phyloP scores from a whole-genome alignment of 1,284 basidiomycete species.

The Cutaneotrichosporon sp. region DNA sequence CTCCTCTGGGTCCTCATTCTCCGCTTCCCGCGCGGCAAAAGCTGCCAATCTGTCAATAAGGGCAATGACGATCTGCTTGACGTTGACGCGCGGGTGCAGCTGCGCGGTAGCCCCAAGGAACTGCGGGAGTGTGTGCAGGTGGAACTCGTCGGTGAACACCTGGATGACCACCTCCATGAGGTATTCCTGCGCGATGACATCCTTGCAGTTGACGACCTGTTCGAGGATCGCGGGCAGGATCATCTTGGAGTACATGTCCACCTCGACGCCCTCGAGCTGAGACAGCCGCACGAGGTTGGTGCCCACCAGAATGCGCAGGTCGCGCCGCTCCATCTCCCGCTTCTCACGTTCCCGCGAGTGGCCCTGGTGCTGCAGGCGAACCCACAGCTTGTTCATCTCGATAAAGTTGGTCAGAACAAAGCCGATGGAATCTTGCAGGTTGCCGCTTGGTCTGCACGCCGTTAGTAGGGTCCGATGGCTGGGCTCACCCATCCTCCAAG shows the following conservation, averaged over 20 bases:
- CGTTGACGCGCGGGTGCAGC: slow-evolving; percentile 90
- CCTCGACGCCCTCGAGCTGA: slow-evolving; percentile 87
- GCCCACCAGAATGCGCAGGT: slow-evolving; percentile 87
- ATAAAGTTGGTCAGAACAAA: slow-evolving; percentile 96
- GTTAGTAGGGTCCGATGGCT: neutral
- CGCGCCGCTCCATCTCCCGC: slow-evolving; percentile 85
- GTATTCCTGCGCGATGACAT: slow-evolving; percentile 95
- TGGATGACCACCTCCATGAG: slow-evolving; percentile 98
- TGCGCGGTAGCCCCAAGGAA: slow-evolving; percentile 91
- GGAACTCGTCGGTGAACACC: slow-evolving; percentile 95
- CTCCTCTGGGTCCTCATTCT: slow-evolving; percentile 87
- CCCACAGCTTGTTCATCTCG: slow-evolving; percentile 99
- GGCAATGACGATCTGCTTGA: slow-evolving; percentile 92
- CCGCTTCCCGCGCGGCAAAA: slow-evolving; percentile 87
- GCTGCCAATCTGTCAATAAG: slow-evolving; percentile 91
- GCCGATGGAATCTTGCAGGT: slow-evolving; percentile 83
- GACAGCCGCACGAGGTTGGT: slow-evolving; percentile 90
- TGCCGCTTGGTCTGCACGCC: slow-evolving; percentile 65
- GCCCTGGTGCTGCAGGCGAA: slow-evolving; percentile 89
- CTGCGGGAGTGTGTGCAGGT: slow-evolving; percentile 81
- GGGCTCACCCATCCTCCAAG: slow-evolving; percentile 65
- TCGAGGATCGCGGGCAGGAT: slow-evolving; percentile 87
- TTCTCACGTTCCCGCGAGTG: slow-evolving; percentile 92
- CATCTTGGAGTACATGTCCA: slow-evolving; percentile 74
- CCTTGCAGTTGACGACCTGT: slow-evolving; percentile 93